phyloP scores from a whole-genome alignment of 495 filamentous ascomycete species.

The Penicillium arizonense region DNA sequence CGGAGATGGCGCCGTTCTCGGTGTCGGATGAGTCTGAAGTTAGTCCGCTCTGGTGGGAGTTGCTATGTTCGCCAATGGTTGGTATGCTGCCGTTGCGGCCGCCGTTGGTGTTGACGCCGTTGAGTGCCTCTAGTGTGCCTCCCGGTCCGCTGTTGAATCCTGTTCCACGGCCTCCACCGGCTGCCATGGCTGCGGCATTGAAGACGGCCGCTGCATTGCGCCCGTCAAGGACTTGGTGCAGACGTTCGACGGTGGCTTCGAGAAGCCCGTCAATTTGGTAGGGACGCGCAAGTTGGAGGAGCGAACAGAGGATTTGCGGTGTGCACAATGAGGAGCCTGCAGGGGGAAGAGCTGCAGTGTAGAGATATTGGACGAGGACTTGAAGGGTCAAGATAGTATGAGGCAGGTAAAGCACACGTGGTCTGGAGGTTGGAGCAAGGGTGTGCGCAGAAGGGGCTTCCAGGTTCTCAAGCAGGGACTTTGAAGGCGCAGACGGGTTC shows the following conservation, averaged over 20 bases:
- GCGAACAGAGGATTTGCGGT: constrained; percentile 91
- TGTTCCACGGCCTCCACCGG: constrained; percentile 80
- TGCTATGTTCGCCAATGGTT: constrained; percentile 15
- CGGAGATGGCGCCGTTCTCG: constrained; percentile 36
- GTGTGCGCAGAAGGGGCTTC: constrained; percentile 47
- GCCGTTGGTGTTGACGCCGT: constrained; percentile 32
- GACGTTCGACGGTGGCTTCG: constrained; percentile 85
- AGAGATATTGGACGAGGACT: constrained; percentile 86
- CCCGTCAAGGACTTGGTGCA: constrained; percentile 87
- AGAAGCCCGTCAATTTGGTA: constrained; percentile 91
- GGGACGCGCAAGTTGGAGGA: constrained; percentile 89
- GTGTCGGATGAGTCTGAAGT: constrained; percentile 48
- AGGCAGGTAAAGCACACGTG: constrained; percentile 86
- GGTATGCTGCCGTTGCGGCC: constrained; percentile 19
- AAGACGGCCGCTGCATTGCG: constrained; percentile 95
- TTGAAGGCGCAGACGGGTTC: constrained; percentile 49
- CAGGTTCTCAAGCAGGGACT: constrained; percentile 42
- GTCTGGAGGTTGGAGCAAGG: constrained; percentile 68
- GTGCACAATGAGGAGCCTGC: constrained; percentile 78
- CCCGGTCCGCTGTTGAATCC: constrained; percentile 43
- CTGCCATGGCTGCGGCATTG: constrained; percentile 97
- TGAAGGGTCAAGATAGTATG: constrained; percentile 87
- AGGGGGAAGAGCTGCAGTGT: constrained; percentile 82
- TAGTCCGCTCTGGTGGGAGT: constrained; percentile 30
- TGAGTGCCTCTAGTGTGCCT: constrained; percentile 45